Evolutionary conservation across 768 basidiomycete species (phyloP).

Genomic region (Xerocomus potaroensis): DNA sequence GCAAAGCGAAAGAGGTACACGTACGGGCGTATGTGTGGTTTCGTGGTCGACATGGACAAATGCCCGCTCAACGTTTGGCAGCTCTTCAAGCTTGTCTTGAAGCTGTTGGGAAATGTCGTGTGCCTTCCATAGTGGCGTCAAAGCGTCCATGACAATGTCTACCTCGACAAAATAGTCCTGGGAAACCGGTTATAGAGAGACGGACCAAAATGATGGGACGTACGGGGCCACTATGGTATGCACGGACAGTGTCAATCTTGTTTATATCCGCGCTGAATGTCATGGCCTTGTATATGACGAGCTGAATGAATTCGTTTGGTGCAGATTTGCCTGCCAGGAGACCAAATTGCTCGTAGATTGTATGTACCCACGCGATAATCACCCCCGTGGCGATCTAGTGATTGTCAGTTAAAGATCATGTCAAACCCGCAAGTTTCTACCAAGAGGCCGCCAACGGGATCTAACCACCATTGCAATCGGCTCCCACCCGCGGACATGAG

Average conservation of each 20-base stretch:
- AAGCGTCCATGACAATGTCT: conserved; percentile 88
- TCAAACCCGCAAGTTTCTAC: conserved; percentile 38
- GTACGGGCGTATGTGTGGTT: conserved; percentile 70
- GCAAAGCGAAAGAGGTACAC: conserved; percentile 11
- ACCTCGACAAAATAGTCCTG: conserved; percentile 93
- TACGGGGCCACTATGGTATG: conserved; percentile 87
- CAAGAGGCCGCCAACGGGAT: conserved; percentile 73
- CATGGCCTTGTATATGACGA: conserved; percentile 84
- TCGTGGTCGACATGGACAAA: conserved; percentile 97
- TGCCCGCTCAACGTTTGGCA: conserved; percentile 88
- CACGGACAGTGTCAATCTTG: conserved; percentile 86
- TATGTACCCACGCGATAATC: conserved; percentile 70
- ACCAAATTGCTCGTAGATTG: conserved; percentile 77
- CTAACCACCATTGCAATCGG: conserved; percentile 78
- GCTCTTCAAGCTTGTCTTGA: conserved; percentile 83
- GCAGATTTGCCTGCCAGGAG: conserved; percentile 91
- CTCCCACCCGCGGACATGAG: conserved; percentile 83
- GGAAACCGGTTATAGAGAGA: background rate
- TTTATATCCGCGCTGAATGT: conserved; percentile 87
- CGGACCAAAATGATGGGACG: conserved; percentile 7
- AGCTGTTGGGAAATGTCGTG: conserved; percentile 81
- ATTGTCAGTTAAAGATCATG: background rate
- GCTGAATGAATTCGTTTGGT: conserved; percentile 83
- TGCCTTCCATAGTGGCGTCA: conserved; percentile 85
- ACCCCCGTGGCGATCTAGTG: conserved; percentile 73